Base-by-base conservation (phyloP, 2,329 filamentous ascomycete species). In the Aspergillus cejpii region DNA sequence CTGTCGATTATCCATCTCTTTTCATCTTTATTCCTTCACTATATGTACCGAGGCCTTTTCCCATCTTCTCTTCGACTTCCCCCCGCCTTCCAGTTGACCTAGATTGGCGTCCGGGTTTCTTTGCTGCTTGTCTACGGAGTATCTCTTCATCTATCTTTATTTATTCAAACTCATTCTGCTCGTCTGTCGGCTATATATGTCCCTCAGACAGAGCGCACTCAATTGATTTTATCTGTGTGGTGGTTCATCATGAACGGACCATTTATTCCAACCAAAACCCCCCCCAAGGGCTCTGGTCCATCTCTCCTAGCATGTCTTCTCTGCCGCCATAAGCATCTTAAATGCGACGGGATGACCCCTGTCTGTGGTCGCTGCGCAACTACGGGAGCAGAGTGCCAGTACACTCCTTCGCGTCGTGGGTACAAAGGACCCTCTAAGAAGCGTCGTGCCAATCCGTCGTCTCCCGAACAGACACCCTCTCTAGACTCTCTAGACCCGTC, bases 361-460 rank as follows among this genome's bases (percentile, higher is more conserved):
- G 51, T 67, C 24, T 90, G 86, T 66, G 75, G 77, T 37, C 80
- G 86, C 43, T 90, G 85, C 64, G 68, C 69, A 17, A 66, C 71
- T 40, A 74, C 76, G 38, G 75, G 76, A 44, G 68, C 74, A 14
- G 74, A 82, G 38, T 91, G 86, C 63, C 69, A 81, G 58, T 89
- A 87, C 61, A 79, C 87, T 39, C 80, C 83, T 36, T 88, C 84
- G 29, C 80, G 85, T 34, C 78, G 85, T 49, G 85, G 85, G 23
- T 87, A 85, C 69, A 87, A 85, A 65, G 83, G 83, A 11, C 78
- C 78, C 1, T 72, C 77, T n/a, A 76, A 74, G 59, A 72, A 67
- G 50, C 67, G 69, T 14, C 64, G 67, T 37, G 60, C 56, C 41
- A 60, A 64, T 37, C 56, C 56, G n/a, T 55, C 60, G 23, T 62